These are phyloP conservation scores for Talaromyces borbonicus DNA, from an alignment of 495 filamentous ascomycete genomes.

Conservation along the genomic window DNA sequence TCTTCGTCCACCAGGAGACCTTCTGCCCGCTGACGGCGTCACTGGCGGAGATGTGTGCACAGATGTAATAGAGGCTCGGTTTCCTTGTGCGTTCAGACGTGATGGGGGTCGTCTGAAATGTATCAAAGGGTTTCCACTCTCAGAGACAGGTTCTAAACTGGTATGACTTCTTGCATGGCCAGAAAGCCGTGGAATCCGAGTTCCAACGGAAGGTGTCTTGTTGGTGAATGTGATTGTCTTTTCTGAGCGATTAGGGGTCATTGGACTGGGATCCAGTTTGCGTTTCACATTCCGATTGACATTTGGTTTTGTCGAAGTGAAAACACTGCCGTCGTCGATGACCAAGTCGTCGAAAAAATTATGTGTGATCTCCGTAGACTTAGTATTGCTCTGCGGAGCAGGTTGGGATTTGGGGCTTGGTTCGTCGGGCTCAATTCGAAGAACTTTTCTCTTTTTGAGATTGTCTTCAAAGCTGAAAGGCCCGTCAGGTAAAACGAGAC, in stretches of 20 bases:
- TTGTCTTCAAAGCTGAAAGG: slow-evolving; percentile 71
- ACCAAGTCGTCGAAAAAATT: slow-evolving; percentile 75
- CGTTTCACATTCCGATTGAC: slow-evolving; percentile 92
- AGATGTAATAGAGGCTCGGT: slow-evolving; percentile 56
- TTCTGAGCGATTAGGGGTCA: slow-evolving; percentile 55
- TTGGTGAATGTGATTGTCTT: slow-evolving; percentile 89
- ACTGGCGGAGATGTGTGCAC: slow-evolving; percentile 48
- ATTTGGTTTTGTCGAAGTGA: slow-evolving; percentile 67
- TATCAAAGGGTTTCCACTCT: slow-evolving; percentile 67
- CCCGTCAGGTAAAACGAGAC: slow-evolving; percentile 72
- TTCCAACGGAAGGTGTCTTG: slow-evolving; percentile 35
- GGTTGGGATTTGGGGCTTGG: slow-evolving; percentile 7
- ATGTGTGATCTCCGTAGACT: slow-evolving; percentile 54
- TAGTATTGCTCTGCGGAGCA: slow-evolving; percentile 9
- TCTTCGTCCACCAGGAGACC: slow-evolving; percentile 51
- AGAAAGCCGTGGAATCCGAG: slow-evolving; percentile 54
- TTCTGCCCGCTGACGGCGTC: slow-evolving; percentile 27
- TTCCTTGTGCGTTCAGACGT: slow-evolving; percentile 50
- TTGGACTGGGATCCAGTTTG: slow-evolving; percentile 54
- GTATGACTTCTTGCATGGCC: slow-evolving; percentile 57
- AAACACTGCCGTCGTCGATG: slow-evolving; percentile 70
- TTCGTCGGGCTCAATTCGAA: slow-evolving; percentile 19
- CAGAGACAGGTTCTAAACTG: slow-evolving; percentile 85
- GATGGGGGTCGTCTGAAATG: slow-evolving; percentile 51
- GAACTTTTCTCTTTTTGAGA: slow-evolving; percentile 57